A percentile compares a stretch with the other conserved stretches of the same genome.
Evolutionary conservation across 129 eudicot genomes (phyloP).

Genomic region (Deinandra increscens): DNA sequence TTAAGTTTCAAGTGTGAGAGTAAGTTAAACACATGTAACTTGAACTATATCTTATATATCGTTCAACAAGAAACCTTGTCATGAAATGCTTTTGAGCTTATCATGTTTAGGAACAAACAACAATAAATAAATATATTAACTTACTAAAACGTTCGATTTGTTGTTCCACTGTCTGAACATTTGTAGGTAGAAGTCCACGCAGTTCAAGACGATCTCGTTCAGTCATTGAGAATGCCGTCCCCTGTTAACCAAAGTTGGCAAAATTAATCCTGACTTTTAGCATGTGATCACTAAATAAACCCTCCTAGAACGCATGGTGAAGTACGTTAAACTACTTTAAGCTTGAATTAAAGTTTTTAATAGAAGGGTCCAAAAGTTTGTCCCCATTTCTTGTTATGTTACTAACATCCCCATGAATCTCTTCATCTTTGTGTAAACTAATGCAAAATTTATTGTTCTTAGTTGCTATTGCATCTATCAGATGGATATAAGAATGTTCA

Average conservation of each 20-base stretch:
- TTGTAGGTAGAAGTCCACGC: constrained; percentile 96
- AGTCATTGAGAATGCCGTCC: constrained; percentile 90
- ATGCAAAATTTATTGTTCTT: neutral
- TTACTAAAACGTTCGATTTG: constrained; percentile 90
- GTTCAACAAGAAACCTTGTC: constrained; percentile 11
- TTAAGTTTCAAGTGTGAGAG: neutral
- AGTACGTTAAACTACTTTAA: neutral
- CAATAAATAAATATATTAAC: constrained; percentile 26
- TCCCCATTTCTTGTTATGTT: neutral
- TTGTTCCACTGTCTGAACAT: constrained; percentile 69
- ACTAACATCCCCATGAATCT: no score
- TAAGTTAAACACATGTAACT: neutral
- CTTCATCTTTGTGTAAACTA: neutral
- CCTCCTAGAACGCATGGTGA: neutral
- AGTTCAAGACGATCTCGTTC: constrained; percentile 95
- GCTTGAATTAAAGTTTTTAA: neutral
- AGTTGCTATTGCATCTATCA: neutral
- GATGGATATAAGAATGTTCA: neutral
- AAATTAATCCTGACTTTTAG: neutral
- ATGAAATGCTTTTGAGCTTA: constrained; percentile 8
- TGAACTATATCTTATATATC: neutral
- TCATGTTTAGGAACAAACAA: neutral
- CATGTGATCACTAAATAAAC: neutral
- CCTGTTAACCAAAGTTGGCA: constrained; percentile 45
- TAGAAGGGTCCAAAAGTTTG: neutral